Conservation (phyloP, 306 rosid species). For the Urtica urens region DNA sequence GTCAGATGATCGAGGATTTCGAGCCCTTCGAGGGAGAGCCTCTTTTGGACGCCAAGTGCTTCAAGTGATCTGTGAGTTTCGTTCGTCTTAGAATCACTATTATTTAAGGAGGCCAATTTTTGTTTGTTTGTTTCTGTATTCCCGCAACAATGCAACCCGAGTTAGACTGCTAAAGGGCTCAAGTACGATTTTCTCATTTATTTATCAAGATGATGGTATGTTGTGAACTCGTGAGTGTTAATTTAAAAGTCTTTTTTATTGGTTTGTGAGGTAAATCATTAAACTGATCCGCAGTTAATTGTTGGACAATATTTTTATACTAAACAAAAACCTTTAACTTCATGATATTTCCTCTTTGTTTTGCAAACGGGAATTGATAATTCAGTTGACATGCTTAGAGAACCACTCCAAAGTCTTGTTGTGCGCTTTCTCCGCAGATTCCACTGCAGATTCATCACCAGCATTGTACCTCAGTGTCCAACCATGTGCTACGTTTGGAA, state of each 20-base stretch:
- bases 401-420: conserved; percentile 30
- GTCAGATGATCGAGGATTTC: conserved; percentile 70
- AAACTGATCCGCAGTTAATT: no score
- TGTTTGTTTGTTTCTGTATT: not conserved
- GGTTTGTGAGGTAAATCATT: no score
- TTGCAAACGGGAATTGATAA: not conserved
- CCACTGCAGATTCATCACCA: conserved; percentile 26
- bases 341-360: not conserved
- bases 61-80: conserved; percentile 35
- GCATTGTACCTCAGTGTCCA: conserved; percentile 31
- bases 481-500: conserved; percentile 34
- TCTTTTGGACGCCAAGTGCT: conserved; percentile 77
- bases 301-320: no score
- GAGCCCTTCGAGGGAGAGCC: conserved; percentile 78
- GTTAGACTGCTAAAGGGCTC: not conserved
- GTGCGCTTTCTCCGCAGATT: conserved; percentile 39
- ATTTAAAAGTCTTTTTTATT: no score
- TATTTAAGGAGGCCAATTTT: not conserved
- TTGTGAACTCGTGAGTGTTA: no score
- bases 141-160: conserved; percentile 1
- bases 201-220: not conserved
- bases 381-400: conserved; percentile 24
- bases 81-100: not conserved
- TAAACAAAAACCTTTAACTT: not conserved
- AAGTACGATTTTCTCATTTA: not conserved